Percentiles rank a stretch among this genome's conserved stretches.
Evolutionary conservation across 352 stramenopile genomes (phyloP).

Genomic region (Pythium guiyangense): DNA sequence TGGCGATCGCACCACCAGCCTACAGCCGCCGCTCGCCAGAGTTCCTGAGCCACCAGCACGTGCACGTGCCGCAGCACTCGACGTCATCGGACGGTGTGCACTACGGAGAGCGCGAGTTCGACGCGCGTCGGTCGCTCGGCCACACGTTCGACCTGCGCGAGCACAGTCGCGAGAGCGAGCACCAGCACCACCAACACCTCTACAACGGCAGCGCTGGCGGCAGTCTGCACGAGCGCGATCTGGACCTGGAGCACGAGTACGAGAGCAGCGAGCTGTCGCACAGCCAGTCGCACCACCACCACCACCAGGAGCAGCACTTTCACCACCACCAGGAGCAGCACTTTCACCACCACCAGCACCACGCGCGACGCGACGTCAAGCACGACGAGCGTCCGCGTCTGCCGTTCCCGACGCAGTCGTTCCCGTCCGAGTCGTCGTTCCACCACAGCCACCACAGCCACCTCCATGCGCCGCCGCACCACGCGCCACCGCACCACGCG

Average conservation of each 20-base stretch:
- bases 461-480: slow-evolving; percentile 14
- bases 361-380: slow-evolving; percentile 14
- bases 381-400: slow-evolving; percentile 40
- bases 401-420: slow-evolving; percentile 53
- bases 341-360: too few relatives aligned
- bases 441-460: slow-evolving; percentile 18
- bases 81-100: slow-evolving; percentile 19
- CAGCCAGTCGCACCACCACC: not conserved
- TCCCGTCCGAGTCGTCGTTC: slow-evolving; percentile 57
- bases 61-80: not conserved
- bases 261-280: slow-evolving; percentile 2
- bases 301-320: not conserved
- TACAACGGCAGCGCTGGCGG: not conserved
- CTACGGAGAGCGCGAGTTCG: slow-evolving; percentile 19
- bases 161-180: slow-evolving; percentile 5
- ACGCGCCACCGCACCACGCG: too few relatives aligned
- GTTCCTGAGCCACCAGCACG: slow-evolving; percentile 6
- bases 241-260: slow-evolving; percentile 23
- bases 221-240: slow-evolving; percentile 15
- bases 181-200: slow-evolving; percentile 1
- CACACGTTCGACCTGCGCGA: slow-evolving; percentile 16
- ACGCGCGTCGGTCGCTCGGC: slow-evolving; percentile 23
- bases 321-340: slow-evolving; percentile 2
- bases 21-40: slow-evolving; percentile 5
- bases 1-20: not conserved